Base-by-base conservation (phyloP, 1,139 yeast genomes). In the Taphrina pruni region DNA sequence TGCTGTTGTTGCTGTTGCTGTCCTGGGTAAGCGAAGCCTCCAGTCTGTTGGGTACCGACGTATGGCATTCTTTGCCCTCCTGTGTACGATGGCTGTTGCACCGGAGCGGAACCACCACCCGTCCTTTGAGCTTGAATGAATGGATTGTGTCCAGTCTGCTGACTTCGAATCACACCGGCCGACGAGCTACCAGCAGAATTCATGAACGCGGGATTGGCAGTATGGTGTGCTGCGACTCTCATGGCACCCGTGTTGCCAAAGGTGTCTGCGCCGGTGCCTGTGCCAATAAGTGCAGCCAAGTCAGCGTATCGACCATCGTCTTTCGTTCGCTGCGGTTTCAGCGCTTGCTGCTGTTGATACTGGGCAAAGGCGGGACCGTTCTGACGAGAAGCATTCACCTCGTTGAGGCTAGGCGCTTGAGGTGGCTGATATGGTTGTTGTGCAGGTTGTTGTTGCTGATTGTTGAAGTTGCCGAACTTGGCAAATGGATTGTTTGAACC, bases 401-500 rank as follows among this genome's bases (percentile, higher is more conserved):
- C 58, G 12, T 57, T 50, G 20, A 57, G 58, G n/a, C 57, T 50
- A n/a, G 69, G 64, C 12, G 67, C 66, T 26, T 55, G 56, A 5
- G 57, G 69, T 17, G 64, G 54, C 17, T 54, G 71, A 38, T 61
- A 58, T 9, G 68, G 58, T 51, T 56, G 45, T 11, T 60, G 60
- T 21, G 32, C 67, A 7, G 56, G 60, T 21, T 46, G 55, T 17
- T 26, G 32, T 26, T 26, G 32, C 32, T 26, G 32, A 20, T 12
- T 55, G 50, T 36, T 45, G 48, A 65, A 46, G n/a, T 69, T 60
- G 21, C 71, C 66, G 52, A 71, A 71, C 76, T 86, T 80, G 0
- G 97, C 94, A 79, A 93, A 93, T 68, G 98, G 97, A 78, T 93
- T 92, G 79, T 92, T 91, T 4, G 94, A 85, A 0, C 97, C 97